Conservation (phyloP, 1,139 yeast species). For the Geotrichum armillariae region DNA sequence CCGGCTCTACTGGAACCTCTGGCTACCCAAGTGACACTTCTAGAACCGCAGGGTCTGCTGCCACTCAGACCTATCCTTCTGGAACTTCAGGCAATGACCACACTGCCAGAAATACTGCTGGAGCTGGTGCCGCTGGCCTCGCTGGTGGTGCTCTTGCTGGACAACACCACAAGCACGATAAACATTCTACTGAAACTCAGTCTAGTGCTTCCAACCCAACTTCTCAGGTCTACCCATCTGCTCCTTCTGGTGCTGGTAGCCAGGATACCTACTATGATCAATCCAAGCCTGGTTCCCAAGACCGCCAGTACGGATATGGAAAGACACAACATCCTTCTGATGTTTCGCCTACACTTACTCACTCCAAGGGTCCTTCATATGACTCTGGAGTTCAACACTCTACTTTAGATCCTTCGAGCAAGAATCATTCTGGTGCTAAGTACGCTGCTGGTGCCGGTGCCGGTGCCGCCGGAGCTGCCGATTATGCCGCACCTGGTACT, state of each 20-base stretch:
- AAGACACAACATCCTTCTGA: background rate
- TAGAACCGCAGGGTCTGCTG: slow-evolving; percentile 1
- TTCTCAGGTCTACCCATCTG: slow-evolving; percentile 7
- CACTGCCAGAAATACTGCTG: slow-evolving; percentile 10
- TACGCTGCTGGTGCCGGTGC: slow-evolving; percentile 21
- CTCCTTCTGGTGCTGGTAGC: slow-evolving; percentile 6
- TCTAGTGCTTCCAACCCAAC: slow-evolving; percentile 1
- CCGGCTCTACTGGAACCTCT: slow-evolving; percentile 17
- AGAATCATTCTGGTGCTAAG: slow-evolving; percentile 1
- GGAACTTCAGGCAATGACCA: no score
- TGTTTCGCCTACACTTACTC: slow-evolving; percentile 11
- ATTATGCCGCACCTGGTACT: slow-evolving; percentile 17
- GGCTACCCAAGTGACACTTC: slow-evolving; percentile 7
- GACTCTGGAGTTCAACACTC: background rate
- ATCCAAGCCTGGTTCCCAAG: slow-evolving; percentile 7
- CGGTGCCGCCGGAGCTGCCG: slow-evolving; percentile 14
- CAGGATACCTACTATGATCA: slow-evolving; percentile 14
- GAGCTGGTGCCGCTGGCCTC: slow-evolving; percentile 11
- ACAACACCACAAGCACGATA: slow-evolving; percentile 6
- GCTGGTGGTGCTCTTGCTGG: slow-evolving; percentile 9
- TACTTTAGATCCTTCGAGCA: background rate
- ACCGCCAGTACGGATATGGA: background rate
- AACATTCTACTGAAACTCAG: slow-evolving; percentile 1
- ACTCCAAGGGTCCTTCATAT: slow-evolving; percentile 6
- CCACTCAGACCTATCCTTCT: background rate